phyloP scores from a whole-genome alignment of 257 asterid genomes.

The Sherardia arvensis region DNA sequence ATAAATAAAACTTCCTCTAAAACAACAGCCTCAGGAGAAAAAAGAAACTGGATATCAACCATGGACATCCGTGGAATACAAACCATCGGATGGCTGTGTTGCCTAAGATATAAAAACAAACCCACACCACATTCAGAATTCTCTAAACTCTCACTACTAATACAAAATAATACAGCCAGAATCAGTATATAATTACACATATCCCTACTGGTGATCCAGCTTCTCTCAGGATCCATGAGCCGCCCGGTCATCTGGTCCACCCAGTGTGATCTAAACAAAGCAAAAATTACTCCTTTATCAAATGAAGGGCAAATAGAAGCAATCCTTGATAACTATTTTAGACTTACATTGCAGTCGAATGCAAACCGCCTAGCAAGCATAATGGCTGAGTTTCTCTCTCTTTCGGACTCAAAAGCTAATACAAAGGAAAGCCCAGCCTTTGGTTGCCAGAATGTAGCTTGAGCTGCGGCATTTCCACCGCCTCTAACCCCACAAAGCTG shows the following conservation, averaged over 20 bases:
- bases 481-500: conserved; percentile 97
- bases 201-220: conserved; percentile 17
- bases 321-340: not conserved
- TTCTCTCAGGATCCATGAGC: conserved; percentile 27
- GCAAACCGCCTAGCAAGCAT: conserved; percentile 91
- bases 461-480: conserved; percentile 93
- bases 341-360: conserved; percentile 78
- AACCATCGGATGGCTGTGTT: conserved; percentile 40
- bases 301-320: not conserved
- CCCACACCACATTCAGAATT: conserved; percentile 20
- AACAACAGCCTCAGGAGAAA: too few species aligned
- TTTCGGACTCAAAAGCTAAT: conserved; percentile 72
- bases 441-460: conserved; percentile 79
- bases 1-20: too few species aligned
- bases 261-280: conserved; percentile 52
- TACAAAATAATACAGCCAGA: conserved; percentile 18
- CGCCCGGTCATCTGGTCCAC: conserved; percentile 72
- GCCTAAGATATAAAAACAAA: conserved; percentile 22
- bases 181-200: conserved; percentile 34
- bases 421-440: conserved; percentile 56
- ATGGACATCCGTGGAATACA: not conserved
- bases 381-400: conserved; percentile 88
- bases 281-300: not conserved
- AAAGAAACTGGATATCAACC: too few species aligned
- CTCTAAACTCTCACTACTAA: conserved; percentile 19